Evolutionary conservation across 257 asterid genomes (phyloP), one percentile per base, ranked within the genome.

Genomic region (Solanum paucissectum): DNA sequence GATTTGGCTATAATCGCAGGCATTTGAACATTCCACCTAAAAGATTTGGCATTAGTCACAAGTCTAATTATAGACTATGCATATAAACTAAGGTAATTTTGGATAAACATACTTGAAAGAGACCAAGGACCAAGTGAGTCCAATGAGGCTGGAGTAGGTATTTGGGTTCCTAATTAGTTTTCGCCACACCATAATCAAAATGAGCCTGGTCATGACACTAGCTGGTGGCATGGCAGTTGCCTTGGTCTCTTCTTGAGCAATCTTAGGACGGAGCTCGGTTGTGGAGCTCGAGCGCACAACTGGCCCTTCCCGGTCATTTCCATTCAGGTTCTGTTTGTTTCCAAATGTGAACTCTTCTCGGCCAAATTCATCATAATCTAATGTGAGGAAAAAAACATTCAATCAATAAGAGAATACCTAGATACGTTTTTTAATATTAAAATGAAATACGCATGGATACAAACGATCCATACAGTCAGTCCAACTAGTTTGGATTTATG

Each of bases 311-410:
- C 85, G 87, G 32, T 91, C 93, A 58, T 85, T 81, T 60, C 89
- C 92, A 85, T 89, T 90, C 36, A 75, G 88, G 64, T 75, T 90
- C 73, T 60, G 87, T 74, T 89, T 87, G 83, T 92, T 90, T 36
- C 90, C 94, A 49, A 92, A 92, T 64, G 92, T 92, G 83, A 92
- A 92, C 58, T 89, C 94, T 88, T 92, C 93, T 83, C 91, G 95
- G 2, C 99, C 98, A 79, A 94, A 97, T 62, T 95, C 98, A 18
- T 96, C 99, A 83, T 95, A 95, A 72, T 97, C 99, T 97, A 90
- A 71, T 34, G 10, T 58, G 72, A 36, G 21, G 8, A 5, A 66
- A 7, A 23, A 44, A 79, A 11, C 23, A 86, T 71, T 72, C 36
- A 60, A 66, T 38, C 25, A 36, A 10, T 18, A 32, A 64, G 36